Percentiles rank a stretch among this genome's conserved stretches.
Evolutionary conservation across 1,139 yeast species (phyloP).

Genomic region (Pneumocystis sp.): DNA sequence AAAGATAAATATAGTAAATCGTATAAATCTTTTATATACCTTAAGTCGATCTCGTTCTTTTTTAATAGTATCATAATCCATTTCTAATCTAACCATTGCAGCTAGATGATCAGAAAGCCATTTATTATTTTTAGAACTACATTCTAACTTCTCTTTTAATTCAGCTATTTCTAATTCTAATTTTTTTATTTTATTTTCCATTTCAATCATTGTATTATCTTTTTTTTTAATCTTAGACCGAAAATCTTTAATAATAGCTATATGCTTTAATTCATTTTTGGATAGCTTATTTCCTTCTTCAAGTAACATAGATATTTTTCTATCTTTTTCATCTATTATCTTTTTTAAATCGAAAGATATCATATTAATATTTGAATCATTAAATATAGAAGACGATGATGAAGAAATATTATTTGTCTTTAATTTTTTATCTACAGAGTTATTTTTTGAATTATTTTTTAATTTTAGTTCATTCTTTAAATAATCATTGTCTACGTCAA

Average conservation of each 20-base stretch:
- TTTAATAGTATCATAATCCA: slow-evolving; percentile 11
- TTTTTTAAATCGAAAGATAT: slow-evolving; percentile 4
- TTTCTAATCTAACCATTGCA: slow-evolving; percentile 13
- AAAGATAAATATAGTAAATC: neutral
- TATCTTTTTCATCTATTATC: slow-evolving; percentile 37
- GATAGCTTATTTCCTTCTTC: slow-evolving; percentile 73
- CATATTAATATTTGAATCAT: neutral
- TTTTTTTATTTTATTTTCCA: slow-evolving; percentile 16
- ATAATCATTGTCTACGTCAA: neutral
- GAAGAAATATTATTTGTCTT: neutral
- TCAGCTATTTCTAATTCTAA: slow-evolving; percentile 17
- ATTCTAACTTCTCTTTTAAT: slow-evolving; percentile 15
- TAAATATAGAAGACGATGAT: neutral
- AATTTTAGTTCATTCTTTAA: neutral
- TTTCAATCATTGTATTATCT: slow-evolving; percentile 17
- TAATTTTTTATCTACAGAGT: neutral
- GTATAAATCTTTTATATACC: slow-evolving; percentile 1
- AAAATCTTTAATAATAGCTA: slow-evolving; percentile 50
- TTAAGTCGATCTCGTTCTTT: slow-evolving; percentile 12
- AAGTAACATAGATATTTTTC: slow-evolving; percentile 41
- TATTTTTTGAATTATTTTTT: neutral
- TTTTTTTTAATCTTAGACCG: slow-evolving; percentile 31
- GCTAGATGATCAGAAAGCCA: slow-evolving; percentile 14
- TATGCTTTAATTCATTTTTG: slow-evolving; percentile 53
- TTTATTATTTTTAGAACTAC: slow-evolving; percentile 15